phyloP scores from a whole-genome alignment of 805 yeast species.

The Candida germanica region DNA sequence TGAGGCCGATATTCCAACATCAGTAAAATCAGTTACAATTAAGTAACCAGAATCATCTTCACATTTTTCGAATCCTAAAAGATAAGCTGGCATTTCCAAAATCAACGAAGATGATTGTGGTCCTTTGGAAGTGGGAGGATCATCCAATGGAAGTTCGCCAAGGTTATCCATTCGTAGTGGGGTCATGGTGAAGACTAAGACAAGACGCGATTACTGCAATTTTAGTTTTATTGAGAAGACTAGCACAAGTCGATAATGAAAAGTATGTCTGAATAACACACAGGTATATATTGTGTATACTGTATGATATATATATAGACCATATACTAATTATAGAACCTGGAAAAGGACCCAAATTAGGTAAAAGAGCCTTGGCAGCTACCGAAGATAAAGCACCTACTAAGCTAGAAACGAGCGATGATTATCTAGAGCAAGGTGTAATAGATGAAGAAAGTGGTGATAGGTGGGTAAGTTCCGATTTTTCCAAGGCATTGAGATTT shows the following conservation, averaged over 20 bases:
- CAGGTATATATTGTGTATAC: neutral
- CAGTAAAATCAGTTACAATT: slow-evolving; percentile 5
- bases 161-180: slow-evolving; percentile 4
- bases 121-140: neutral
- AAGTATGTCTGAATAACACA: no score
- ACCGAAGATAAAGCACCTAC: neutral
- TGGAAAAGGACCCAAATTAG: slow-evolving; percentile 16
- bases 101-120: neutral
- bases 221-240: no score
- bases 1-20: neutral
- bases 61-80: slow-evolving; percentile 2
- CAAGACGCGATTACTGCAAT: no score
- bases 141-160: slow-evolving; percentile 1
- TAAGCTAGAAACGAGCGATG: slow-evolving; percentile 45
- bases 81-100: slow-evolving; percentile 4
- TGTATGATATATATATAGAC: no score
- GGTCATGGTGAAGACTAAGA: neutral
- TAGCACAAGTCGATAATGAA: neutral
- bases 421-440: slow-evolving; percentile 53
- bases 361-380: slow-evolving; percentile 14
- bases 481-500: slow-evolving; percentile 61
- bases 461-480: slow-evolving; percentile 65
- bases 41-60: neutral
- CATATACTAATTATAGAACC: slow-evolving; percentile 12
- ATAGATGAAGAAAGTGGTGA: slow-evolving; percentile 73